These are phyloP conservation scores for Cryptococcus sp. DNA, from an alignment of 1,284 basidiomycete genomes.

Conservation along the genomic window DNA sequence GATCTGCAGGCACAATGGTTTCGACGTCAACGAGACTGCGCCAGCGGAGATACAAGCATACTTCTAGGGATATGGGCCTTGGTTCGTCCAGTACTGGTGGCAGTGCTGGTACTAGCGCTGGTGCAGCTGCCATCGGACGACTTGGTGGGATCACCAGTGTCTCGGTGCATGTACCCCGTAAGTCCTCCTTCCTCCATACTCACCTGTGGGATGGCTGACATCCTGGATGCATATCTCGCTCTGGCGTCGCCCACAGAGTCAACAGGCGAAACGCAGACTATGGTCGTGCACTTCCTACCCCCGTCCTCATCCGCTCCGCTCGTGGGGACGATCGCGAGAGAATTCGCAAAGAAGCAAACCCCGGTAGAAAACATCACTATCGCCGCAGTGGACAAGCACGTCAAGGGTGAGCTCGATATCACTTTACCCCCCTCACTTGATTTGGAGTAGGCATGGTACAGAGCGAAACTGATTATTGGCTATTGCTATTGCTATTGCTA, in stretches of 20 bases:
- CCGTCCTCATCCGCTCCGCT: constrained; percentile 7
- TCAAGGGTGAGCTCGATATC: constrained; percentile 7
- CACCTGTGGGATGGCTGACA: too few relatives aligned
- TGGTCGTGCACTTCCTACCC: constrained; percentile 16
- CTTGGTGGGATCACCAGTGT: too few relatives aligned
- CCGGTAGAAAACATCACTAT: constrained; percentile 9
- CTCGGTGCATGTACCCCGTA: too few relatives aligned
- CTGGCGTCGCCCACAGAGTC: not conserved
- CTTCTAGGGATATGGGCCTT: too few relatives aligned
- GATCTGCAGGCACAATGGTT: too few relatives aligned
- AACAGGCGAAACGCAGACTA: not conserved
- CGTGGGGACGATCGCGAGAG: constrained; percentile 4
- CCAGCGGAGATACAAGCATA: too few relatives aligned
- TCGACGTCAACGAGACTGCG: too few relatives aligned
- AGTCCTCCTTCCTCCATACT: too few relatives aligned
- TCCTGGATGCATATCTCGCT: not conserved
- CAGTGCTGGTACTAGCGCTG: too few relatives aligned
- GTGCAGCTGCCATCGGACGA: too few relatives aligned
- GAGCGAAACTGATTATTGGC: not conserved
- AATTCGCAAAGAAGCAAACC: constrained; percentile 3
- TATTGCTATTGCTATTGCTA: not conserved
- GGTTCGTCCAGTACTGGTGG: too few relatives aligned
- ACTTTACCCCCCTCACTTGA: not conserved
- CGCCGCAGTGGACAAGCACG: constrained; percentile 11
- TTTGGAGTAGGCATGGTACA: not conserved